A percentile compares a stretch with the other conserved stretches of the same genome.
Conservation (phyloP, 495 filamentous ascomycete species). For the Trypethelium eluteriae region DNA sequence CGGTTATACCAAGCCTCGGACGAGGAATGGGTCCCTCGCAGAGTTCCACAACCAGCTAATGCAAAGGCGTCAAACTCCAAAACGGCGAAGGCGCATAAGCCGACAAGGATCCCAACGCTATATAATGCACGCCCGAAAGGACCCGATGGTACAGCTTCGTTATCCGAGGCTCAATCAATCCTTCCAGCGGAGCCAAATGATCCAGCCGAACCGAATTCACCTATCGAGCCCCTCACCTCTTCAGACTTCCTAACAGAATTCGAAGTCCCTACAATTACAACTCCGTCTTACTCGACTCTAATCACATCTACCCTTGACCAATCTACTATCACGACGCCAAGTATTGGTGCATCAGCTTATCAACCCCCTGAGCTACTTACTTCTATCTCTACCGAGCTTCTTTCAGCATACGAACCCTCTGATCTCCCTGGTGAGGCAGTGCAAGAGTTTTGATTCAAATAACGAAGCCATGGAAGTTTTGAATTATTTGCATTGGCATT, state of each 20-base stretch:
- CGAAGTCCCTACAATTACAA: not conserved
- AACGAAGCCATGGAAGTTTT: not conserved
- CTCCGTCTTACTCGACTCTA: not conserved
- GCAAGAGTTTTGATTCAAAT: not conserved
- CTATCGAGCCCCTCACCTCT: not conserved
- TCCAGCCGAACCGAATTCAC: not conserved
- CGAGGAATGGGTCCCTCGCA: slow-evolving; percentile 5
- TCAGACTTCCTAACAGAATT: not conserved
- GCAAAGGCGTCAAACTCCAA: slow-evolving; percentile 1
- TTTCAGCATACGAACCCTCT: not conserved
- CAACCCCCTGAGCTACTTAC: not conserved
- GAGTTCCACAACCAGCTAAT: slow-evolving; percentile 7
- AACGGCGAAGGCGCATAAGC: not conserved
- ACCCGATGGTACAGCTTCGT: not conserved
- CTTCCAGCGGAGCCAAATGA: not conserved
- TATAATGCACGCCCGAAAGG: not conserved
- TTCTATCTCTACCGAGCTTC: not conserved
- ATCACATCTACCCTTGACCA: not conserved
- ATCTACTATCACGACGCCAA: slow-evolving; percentile 2
- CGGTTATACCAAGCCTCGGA: slow-evolving; percentile 27
- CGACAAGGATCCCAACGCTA: not conserved
- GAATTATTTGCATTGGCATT: not conserved
- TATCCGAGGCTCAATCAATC: not conserved
- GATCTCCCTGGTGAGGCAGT: not conserved
- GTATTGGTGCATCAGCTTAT: not conserved